Conservation (phyloP, 1,284 basidiomycete species). For the Heterobasidion parviporum region DNA sequence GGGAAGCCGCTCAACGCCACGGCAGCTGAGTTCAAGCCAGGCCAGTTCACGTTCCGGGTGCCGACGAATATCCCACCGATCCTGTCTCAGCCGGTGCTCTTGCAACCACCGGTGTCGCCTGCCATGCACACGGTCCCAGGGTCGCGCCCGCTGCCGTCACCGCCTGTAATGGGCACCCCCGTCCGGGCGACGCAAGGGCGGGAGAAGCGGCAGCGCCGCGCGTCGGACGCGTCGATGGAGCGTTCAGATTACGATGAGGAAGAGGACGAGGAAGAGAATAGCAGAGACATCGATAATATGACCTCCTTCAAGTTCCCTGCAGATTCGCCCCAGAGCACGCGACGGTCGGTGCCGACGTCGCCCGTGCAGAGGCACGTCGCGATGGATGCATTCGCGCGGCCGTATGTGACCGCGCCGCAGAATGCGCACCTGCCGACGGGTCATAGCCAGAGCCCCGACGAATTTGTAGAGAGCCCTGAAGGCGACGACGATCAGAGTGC, state of each 20-base stretch:
- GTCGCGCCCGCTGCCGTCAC: slow-evolving; percentile 26
- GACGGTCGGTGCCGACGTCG: slow-evolving; percentile 36
- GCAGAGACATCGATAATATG: slow-evolving; percentile 38
- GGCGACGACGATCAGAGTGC: neutral
- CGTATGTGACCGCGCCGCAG: neutral
- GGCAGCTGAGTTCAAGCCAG: slow-evolving; percentile 74
- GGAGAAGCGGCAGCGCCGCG: slow-evolving; percentile 65
- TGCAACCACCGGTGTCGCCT: neutral
- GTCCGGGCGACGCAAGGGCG: slow-evolving; percentile 47
- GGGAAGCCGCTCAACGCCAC: slow-evolving; percentile 65
- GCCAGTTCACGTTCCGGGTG: slow-evolving; percentile 63
- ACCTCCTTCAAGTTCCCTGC: slow-evolving; percentile 68
- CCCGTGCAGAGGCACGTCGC: slow-evolving; percentile 35
- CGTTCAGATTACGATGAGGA: slow-evolving; percentile 30
- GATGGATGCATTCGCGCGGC: slow-evolving; percentile 24
- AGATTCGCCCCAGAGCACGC: slow-evolving; percentile 29
- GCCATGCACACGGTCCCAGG: slow-evolving; percentile 5
- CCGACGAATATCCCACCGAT: slow-evolving; percentile 58
- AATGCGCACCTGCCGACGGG: slow-evolving; percentile 44
- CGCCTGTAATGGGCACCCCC: slow-evolving; percentile 18
- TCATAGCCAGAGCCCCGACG: neutral
- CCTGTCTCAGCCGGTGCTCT: slow-evolving; percentile 19
- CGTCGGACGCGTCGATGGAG: slow-evolving; percentile 25
- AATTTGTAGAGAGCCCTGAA: neutral
- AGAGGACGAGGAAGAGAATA: slow-evolving; percentile 33